Evolutionary conservation across 2,329 filamentous ascomycete species (phyloP).

Genomic region (Aspergillus vadensis): DNA sequence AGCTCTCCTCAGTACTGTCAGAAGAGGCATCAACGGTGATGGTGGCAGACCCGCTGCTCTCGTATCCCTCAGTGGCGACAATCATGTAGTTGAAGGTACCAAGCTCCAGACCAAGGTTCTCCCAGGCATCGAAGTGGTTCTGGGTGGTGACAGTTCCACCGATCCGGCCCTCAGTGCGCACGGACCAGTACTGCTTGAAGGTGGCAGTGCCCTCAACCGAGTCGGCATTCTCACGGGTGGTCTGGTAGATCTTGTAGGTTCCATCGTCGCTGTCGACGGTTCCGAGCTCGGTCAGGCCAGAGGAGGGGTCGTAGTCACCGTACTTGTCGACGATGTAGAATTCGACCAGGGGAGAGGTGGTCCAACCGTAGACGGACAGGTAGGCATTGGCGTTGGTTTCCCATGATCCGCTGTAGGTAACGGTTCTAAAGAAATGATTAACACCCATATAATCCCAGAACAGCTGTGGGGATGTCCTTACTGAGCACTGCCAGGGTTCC

Average conservation of each 20-base stretch:
- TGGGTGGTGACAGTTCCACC: slow-evolving; percentile 40
- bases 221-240: slow-evolving; percentile 40
- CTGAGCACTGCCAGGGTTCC: slow-evolving; percentile 56
- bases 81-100: slow-evolving; percentile 44
- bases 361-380: slow-evolving; percentile 47
- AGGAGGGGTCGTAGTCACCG: slow-evolving; percentile 36
- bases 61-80: slow-evolving; percentile 46
- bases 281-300: slow-evolving; percentile 34
- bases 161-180: slow-evolving; percentile 39
- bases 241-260: slow-evolving; percentile 44
- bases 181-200: slow-evolving; percentile 49
- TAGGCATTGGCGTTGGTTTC: slow-evolving; percentile 36
- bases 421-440: slow-evolving; percentile 9
- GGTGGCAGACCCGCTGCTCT: slow-evolving; percentile 41
- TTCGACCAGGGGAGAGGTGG: slow-evolving; percentile 39
- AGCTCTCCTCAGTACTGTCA: slow-evolving; percentile 2
- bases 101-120: slow-evolving; percentile 32
- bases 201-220: slow-evolving; percentile 45
- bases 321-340: slow-evolving; percentile 44
- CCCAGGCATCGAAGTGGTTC: slow-evolving; percentile 44
- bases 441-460: background rate
- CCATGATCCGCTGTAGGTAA: slow-evolving; percentile 35
- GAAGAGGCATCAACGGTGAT: slow-evolving; percentile 34
- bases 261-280: slow-evolving; percentile 42
- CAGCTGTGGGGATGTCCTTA: slow-evolving; percentile 30